A percentile compares a stretch with the other conserved stretches of the same genome.
phyloP scores from a whole-genome alignment of 129 eudicot genomes.

The Helianthus annuus region HanXRQr2.0-SUNRISE NC_035449.2:18009777-18010276 shows the following conservation, averaged over 20 bases:
- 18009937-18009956: slow-evolving; percentile 76
- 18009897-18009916: neutral
- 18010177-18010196: neutral
- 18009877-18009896: neutral
- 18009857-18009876: neutral
- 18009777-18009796: slow-evolving; percentile 51
- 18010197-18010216: neutral
- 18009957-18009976: slow-evolving; percentile 90
- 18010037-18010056: slow-evolving; percentile 64
- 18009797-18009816: slow-evolving; percentile 63
- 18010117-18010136: slow-evolving; percentile 69
- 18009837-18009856: neutral
- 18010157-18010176: neutral
- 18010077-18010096: slow-evolving; percentile 83
- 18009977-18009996: slow-evolving; percentile 66
- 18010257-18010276: slow-evolving; percentile 54
- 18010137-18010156: slow-evolving; percentile 41
- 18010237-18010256: slow-evolving; percentile 39
- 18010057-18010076: slow-evolving; percentile 31
- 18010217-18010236: neutral
- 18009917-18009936: slow-evolving; percentile 88
- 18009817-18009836: slow-evolving; percentile 41
- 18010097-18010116: slow-evolving; percentile 67
- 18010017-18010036: slow-evolving; percentile 61
- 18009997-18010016: slow-evolving; percentile 61